phyloP scores from a whole-genome alignment of 495 filamentous ascomycete species.

The Schizothecium vesticola region DNA sequence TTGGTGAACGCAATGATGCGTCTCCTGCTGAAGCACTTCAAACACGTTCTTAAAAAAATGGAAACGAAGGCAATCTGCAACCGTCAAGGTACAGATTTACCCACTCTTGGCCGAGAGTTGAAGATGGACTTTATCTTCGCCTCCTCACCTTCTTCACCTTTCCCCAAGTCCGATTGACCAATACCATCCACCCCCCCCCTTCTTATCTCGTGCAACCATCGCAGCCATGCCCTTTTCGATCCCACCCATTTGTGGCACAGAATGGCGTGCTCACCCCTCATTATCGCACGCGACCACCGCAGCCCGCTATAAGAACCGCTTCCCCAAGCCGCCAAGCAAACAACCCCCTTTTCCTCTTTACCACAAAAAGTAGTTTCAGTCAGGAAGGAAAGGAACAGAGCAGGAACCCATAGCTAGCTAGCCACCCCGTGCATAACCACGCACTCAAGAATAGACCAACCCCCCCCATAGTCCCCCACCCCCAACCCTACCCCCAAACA shows the following conservation, averaged over 20 bases:
- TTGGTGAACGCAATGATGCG: not conserved
- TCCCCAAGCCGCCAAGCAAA: not conserved
- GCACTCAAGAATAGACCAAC: not conserved
- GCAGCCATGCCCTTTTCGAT: not conserved
- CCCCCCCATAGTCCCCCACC: not conserved
- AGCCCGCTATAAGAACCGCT: not conserved
- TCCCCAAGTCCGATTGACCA: not conserved
- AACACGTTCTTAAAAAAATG: too few species aligned
- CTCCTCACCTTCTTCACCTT: not conserved
- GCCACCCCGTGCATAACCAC: not conserved
- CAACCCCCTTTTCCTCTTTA: not conserved
- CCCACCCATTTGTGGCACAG: not conserved
- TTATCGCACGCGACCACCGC: not conserved
- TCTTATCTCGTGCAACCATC: not conserved
- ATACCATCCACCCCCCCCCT: not conserved
- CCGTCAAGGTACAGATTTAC: not conserved
- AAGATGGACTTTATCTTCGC: not conserved
- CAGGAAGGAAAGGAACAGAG: not conserved
- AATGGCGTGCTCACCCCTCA: not conserved
- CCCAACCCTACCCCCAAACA: not conserved
- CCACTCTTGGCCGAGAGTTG: not conserved
- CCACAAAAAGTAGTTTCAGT: not conserved
- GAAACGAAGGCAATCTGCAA: not conserved
- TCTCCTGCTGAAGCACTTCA: not conserved
- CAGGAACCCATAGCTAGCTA: not conserved